Evolutionary conservation across 2,329 filamentous ascomycete genomes (phyloP).

Genomic region (Verticillium klebahnii): DNA sequence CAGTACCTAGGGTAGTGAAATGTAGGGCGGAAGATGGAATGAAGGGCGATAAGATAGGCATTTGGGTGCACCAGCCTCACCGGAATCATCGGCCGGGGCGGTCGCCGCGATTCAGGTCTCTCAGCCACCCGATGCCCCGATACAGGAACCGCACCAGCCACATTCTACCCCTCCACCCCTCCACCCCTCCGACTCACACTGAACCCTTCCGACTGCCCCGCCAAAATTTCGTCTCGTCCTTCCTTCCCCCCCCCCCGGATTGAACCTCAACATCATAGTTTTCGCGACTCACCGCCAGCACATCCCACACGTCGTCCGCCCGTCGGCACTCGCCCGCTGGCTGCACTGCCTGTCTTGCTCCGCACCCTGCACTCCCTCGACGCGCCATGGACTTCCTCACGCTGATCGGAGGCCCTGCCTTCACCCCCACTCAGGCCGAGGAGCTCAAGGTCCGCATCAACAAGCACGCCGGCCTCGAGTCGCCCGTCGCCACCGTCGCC

Average conservation of each 20-base stretch:
- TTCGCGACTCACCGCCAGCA: not conserved
- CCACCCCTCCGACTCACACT: not conserved
- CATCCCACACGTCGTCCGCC: not conserved
- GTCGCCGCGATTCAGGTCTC: not conserved
- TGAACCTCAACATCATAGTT: not conserved
- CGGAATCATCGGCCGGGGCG: not conserved
- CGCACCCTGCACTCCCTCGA: constrained; percentile 1
- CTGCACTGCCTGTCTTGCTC: constrained; percentile 11
- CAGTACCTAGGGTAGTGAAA: too few species aligned
- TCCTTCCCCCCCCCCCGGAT: not conserved
- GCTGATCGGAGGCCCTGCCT: constrained; percentile 43
- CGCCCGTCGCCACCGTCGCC: constrained; percentile 34
- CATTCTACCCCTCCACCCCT: not conserved
- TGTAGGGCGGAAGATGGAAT: too few species aligned
- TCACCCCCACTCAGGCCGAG: constrained; percentile 38
- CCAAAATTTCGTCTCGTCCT: constrained; percentile 9
- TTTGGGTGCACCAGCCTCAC: not conserved
- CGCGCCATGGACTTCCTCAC: constrained; percentile 19
- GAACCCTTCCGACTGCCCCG: constrained; percentile 1
- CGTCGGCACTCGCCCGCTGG: constrained; percentile 9
- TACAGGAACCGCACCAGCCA: not conserved
- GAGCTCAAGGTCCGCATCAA: constrained; percentile 41
- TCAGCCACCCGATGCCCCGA: not conserved
- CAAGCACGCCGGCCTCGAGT: constrained; percentile 22
- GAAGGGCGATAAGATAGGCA: not conserved